Base-by-base conservation (phyloP, 257 asterid genomes). In the Solanum appendiculatum region DNA sequence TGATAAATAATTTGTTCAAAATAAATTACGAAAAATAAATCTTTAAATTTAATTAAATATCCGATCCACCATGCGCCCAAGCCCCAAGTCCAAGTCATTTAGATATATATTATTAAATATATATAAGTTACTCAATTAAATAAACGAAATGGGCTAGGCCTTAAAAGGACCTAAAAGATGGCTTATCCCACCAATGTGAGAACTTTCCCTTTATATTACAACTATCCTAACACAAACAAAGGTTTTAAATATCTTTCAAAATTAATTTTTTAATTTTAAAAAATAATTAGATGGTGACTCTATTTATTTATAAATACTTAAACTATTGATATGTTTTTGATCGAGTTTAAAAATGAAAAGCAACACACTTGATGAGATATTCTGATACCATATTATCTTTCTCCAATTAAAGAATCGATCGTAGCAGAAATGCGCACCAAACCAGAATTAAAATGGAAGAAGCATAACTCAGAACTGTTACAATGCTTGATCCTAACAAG, bases 1-100 rank as follows among this genome's bases (percentile, higher is more conserved):
- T 1, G 18, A 18, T 21, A 54, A 54, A 54, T 2, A 54, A 18
- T 54, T 54, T 18, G 63, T 54, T 18, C 63, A 54, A 54, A 18
- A 18, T 18, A 18, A 54, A 48, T 48, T 48, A 48, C 0, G 56
- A 48, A 5, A 48, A 48, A 48, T 2, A 48, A 48, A 16, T 51
- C n/a, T 7, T 14, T 54, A 54, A 54, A 54, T 54, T 20, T 54
- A 54, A 18, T 54, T 54, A 54, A 54, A 54, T 3, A 54, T 54
- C 0, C n/a, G n/a, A 51, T n/a, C n/a, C 4, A 1, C 0, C 9
- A 0, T 3, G 9, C 10, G 1, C n/a, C 60, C 7, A 7, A 6
- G 6, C 23, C 18, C 0, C 58, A 48, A 16, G 58, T 33, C 4
- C 42, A 37, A 37, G 42, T 42, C 15, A 46, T 46, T 0, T 48